Evolutionary conservation across 345 rosid genomes (phyloP), one percentile per base, ranked within the genome.

Genomic region (Eutrema yunnanense): DNA sequence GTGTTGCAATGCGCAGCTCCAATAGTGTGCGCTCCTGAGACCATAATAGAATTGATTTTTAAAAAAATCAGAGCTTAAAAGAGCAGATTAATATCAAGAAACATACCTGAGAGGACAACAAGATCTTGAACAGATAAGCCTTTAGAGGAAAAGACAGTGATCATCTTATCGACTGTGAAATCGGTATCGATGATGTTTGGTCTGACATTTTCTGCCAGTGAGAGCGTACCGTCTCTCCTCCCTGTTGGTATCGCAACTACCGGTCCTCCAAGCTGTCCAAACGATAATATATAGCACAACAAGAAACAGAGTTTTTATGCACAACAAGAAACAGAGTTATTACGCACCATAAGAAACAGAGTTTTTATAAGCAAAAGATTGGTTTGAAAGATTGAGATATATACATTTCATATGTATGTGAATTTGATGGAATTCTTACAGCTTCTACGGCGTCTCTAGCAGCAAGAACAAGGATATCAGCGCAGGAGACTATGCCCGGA

Each of bases 361-460:
- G 60, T 55, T 53, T 29, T 41, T 8, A n/a, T 9, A 22, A 22
- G 36, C 14, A 32, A n/a, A 43, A 34, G 8, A 11, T 9, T 56
- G 41, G 1, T 10, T 69, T 5, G 1, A 33, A 16, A 29, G 33
- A 9, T 44, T 44, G 49, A 6, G 13, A 32, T 4, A 32, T 6
- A 32, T 4, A 32, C 5, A 11, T 3, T 6, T 11, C 6, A 60
- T 9, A 46, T 65, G 26, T 43, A 59, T 42, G 33, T 52, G 12
- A 6, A 43, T 41, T 50, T 40, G 19, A 13, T 52, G 6, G 2
- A 48, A 36, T 2, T 60, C 65, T 83, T 84, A 87, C 93, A 57
- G 88, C 73, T 64, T 81, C 87, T 11, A 90, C 95, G 4, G 95
- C 87, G 65, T 90, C 97, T 79, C 95, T 76, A 30, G 92, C 97